Conservation (phyloP, 768 basidiomycete species). For the Amanita rubescens region DNA sequence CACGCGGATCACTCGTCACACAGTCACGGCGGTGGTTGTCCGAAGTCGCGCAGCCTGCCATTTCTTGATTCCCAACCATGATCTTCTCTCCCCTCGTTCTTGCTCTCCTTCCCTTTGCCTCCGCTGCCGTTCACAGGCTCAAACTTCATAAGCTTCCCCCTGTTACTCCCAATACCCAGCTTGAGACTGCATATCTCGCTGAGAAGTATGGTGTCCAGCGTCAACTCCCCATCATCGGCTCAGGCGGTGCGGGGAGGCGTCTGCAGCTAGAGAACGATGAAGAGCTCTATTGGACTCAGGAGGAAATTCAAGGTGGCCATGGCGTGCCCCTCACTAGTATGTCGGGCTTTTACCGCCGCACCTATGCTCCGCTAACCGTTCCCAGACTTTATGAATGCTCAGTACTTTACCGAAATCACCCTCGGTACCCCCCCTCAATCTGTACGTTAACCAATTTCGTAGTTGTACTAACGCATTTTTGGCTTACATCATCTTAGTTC, state of each 20-base stretch:
- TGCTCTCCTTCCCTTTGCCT: slow-evolving; percentile 42
- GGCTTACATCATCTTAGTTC: slow-evolving; percentile 43
- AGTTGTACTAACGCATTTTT: not conserved
- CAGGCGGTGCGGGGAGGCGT: slow-evolving; percentile 66
- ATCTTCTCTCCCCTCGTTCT: slow-evolving; percentile 35
- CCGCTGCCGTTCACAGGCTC: slow-evolving; percentile 66
- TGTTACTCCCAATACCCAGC: slow-evolving; percentile 48
- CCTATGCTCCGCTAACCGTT: slow-evolving; percentile 7
- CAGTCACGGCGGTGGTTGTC: not conserved
- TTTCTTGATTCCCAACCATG: slow-evolving; percentile 27
- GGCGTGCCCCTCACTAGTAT: slow-evolving; percentile 82
- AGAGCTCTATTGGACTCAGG: slow-evolving; percentile 76
- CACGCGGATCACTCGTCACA: too few relatives aligned
- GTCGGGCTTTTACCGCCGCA: slow-evolving; percentile 23
- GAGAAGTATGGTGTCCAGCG: slow-evolving; percentile 77
- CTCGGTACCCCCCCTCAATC: slow-evolving; percentile 80
- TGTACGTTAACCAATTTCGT: slow-evolving; percentile 35
- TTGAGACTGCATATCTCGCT: slow-evolving; percentile 82
- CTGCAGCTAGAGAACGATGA: slow-evolving; percentile 38
- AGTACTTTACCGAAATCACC: slow-evolving; percentile 87
- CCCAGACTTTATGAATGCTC: slow-evolving; percentile 95
- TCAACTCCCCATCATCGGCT: slow-evolving; percentile 61
- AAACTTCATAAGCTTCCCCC: slow-evolving; percentile 82
- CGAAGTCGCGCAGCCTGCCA: not conserved
- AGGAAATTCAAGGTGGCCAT: slow-evolving; percentile 71